These are phyloP conservation scores for Boechera divaricarpa DNA, from an alignment of 345 rosid species.

Conservation along the genomic window DNA sequence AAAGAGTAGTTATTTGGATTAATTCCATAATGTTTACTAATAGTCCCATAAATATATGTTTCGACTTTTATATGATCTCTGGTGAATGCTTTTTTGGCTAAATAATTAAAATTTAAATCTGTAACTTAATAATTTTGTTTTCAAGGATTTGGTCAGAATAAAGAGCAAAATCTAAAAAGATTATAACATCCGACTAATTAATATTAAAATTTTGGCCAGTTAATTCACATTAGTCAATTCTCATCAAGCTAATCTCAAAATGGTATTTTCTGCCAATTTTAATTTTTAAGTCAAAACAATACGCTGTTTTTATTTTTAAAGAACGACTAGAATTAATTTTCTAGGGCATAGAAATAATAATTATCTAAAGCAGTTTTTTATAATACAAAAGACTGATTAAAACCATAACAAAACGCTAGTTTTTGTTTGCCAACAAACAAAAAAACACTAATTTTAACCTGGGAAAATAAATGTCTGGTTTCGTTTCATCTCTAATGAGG, in stretches of 20 bases:
- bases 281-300: background rate
- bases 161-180: no score
- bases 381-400: constrained; percentile 31
- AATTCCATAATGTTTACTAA: no score
- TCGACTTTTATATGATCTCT: no score
- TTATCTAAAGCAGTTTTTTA: background rate
- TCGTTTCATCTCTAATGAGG: constrained; percentile 18
- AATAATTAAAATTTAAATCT: no score
- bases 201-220: background rate
- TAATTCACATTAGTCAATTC: background rate
- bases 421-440: constrained; percentile 25
- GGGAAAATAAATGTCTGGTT: constrained; percentile 30
- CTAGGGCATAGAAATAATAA: background rate
- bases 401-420: constrained; percentile 36
- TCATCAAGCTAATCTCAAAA: background rate
- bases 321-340: background rate
- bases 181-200: no score
- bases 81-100: no score
- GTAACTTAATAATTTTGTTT: no score
- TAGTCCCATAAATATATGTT: no score
- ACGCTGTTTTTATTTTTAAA: background rate
- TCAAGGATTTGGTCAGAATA: no score
- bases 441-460: constrained; percentile 1
- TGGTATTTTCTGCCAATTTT: background rate
- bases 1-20: no score